Evolutionary conservation across 129 eudicot genomes (phyloP), one percentile per base, ranked within the genome.

Genomic region (Silybum marianum): DNA sequence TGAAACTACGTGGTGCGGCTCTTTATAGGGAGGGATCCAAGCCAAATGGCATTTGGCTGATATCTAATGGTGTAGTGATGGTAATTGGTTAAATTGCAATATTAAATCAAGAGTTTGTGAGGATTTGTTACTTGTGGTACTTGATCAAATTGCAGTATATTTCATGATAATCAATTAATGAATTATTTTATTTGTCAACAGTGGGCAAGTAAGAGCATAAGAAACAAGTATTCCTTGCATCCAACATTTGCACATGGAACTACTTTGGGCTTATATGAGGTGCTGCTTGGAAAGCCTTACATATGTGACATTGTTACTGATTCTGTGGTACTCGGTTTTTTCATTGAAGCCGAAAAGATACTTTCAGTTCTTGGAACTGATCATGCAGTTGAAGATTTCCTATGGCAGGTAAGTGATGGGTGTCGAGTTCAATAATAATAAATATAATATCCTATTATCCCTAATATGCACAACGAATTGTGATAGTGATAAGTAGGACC

Each of bases 21-120:
- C 93, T 95, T 46, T 92, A 92, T 79, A 87, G 30, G 65, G 99
- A 95, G 86, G 97, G 94, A 75, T 84, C 90, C 23, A 88, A 73
- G 82, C 92, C 99, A 69, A 79, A 79, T 87, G 97, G 99, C 48
- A 82, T 95, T 42, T 95, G 97, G 97, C 82, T 95, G 66, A 90
- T 95, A 40, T 90, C 93, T 38, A 95, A 88, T 80, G 99, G 99
- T 38, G 97, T 92, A 66, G 97, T 92, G 80, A 91, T 88, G 99
- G 99, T 95, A 89, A 86, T 12, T 54, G 4, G 34, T 14, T 21
- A 7, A n/a, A 18, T 12, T 81, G 25, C 26, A 3, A 23, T 11
- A 28, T 66, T 26, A 24, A 68, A 51, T 34, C 3, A 75, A 10
- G 58, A 72, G n/a, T 10, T 28, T 40, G 66, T 6, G 39, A 36